Base-by-base conservation (phyloP, 2,329 filamentous ascomycete species). In the Cryphonectria naterciae region DNA sequence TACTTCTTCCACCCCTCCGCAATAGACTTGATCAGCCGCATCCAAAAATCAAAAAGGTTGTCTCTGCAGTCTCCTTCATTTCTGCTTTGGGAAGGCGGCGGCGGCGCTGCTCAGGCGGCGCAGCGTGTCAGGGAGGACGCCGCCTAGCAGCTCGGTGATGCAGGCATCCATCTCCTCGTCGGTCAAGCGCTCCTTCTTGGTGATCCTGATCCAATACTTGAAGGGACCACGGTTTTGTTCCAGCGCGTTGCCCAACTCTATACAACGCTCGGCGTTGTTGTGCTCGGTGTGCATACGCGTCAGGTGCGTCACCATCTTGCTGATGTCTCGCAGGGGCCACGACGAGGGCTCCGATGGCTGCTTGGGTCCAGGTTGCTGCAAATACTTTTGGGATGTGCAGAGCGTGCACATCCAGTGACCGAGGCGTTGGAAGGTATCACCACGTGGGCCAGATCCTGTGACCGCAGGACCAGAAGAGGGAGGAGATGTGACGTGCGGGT, bases 401-500 rank as follows among this genome's bases (percentile, higher is more conserved):
- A 85, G 79, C 0, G 80, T 81, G 73, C 83, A 85, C 72, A 81
- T 82, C 83, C 83, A 85, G 75, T 80, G 82, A 25, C 83, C 83
- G n/a, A 84, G 77, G 2, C 83, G 82, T 73, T 82, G 80, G 13
- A 64, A 73, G 11, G 37, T 43, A 82, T 74, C 1, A 75, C 75
- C 28, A 70, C 52, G 74, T 76, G 35, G 73, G 65, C 35, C 67
- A 10, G 68, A 67, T 67, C 52, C 61, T 66, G 58, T 60, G n/a
- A 43, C 32, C 19, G 58, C 52, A 5, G 54, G 32, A 41, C 35
- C 43, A 22, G 4, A 28, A 25, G 37, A 64, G 64, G 49, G 32
- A 15, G 61, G 39, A 25, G 35, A 28, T 13, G 52, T 19, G 17
- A 39, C 62, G 32, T 2, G 52, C 49, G 8, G 22, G 67, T 43